phyloP scores from a whole-genome alignment of 805 yeast genomes.

The Spathaspora arborariae region DNA sequence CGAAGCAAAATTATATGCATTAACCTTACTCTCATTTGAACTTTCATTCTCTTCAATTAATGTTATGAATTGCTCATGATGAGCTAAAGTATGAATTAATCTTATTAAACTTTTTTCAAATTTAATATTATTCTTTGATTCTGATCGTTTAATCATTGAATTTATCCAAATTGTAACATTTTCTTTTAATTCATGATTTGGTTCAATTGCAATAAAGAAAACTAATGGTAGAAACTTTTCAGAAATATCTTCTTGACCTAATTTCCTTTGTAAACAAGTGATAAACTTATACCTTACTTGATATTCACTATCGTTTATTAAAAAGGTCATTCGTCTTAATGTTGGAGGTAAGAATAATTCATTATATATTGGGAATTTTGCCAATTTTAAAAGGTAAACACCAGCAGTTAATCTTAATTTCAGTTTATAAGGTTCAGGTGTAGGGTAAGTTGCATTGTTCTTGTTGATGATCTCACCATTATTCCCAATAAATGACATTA shows the following conservation, averaged over 20 bases:
- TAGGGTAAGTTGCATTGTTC: slow-evolving; percentile 44
- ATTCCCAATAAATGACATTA: slow-evolving; percentile 63
- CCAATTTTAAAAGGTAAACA: slow-evolving; percentile 56
- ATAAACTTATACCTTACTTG: slow-evolving; percentile 55
- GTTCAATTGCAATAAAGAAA: slow-evolving; percentile 77
- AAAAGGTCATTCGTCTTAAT: slow-evolving; percentile 49
- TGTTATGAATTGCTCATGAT: slow-evolving; percentile 62
- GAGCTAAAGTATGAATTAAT: slow-evolving; percentile 66
- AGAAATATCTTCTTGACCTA: slow-evolving; percentile 53
- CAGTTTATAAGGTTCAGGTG: slow-evolving; percentile 61
- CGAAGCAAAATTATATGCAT: slow-evolving; percentile 49
- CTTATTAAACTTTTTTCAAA: slow-evolving; percentile 69
- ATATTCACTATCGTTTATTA: slow-evolving; percentile 65
- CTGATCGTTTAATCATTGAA: slow-evolving; percentile 46
- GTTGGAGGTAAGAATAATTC: slow-evolving; percentile 48
- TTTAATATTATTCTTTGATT: slow-evolving; percentile 35
- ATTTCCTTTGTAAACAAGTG: slow-evolving; percentile 44
- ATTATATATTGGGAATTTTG: slow-evolving; percentile 50
- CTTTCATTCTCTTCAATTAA: slow-evolving; percentile 24
- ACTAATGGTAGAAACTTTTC: slow-evolving; percentile 64
- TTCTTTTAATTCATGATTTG: slow-evolving; percentile 45
- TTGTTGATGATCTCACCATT: slow-evolving; percentile 70
- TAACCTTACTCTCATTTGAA: slow-evolving; percentile 14
- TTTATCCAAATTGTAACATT: slow-evolving; percentile 68
- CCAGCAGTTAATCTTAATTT: slow-evolving; percentile 70